Base-by-base conservation (phyloP, 805 yeast genomes). In the Cyberlindnera mycetangii region DNA sequence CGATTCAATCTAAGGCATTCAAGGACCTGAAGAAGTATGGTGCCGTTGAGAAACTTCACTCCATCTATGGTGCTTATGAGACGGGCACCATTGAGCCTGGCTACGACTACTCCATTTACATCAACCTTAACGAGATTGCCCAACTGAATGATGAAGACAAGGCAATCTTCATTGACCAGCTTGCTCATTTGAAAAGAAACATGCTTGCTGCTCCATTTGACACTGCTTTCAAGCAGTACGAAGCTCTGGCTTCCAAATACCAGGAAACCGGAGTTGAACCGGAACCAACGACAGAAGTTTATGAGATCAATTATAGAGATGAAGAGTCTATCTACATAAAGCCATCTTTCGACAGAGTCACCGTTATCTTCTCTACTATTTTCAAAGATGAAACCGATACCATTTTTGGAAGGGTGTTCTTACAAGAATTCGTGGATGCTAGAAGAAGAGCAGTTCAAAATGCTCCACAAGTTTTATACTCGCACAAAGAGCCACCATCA, bases 371-470 rank as follows among this genome's bases (percentile, higher is more conserved):
- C 68, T 88, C 96, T 39, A 93, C 98, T 4, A 74, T 89, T 19
- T 93, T 93, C 75, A 85, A 87, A 61, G 99, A 93, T 67, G 98
- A 93, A 66, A 93, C 98, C 3, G 99, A 93, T 67, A 89, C 87
- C 63, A 76, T 86, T 42, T 85, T 88, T 55, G 95, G 95, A 34
- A 88, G 84, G 65, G 95, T 89, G 30, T 89, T 89, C 60, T 70
- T 89, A 51, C 96, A 89, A 63, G 97, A 90, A 68, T 90, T 90
- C 64, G 96, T 89, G 36, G 97, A 90, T 65, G 97, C 98, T 10
- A 81, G 99, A 68, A 86, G 86, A 62, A 79, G 97, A 65, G 85
- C 95, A 5, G 92, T 93, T 49, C 99, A 93, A 69, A 90, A 93
- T 39, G 97, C 98, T 2, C 99, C 99, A 15, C 99, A 93, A 71